Evolutionary conservation across 2,329 filamentous ascomycete genomes (phyloP), one percentile per base, ranked within the genome.

Genomic region (Cercospora janseana): DNA sequence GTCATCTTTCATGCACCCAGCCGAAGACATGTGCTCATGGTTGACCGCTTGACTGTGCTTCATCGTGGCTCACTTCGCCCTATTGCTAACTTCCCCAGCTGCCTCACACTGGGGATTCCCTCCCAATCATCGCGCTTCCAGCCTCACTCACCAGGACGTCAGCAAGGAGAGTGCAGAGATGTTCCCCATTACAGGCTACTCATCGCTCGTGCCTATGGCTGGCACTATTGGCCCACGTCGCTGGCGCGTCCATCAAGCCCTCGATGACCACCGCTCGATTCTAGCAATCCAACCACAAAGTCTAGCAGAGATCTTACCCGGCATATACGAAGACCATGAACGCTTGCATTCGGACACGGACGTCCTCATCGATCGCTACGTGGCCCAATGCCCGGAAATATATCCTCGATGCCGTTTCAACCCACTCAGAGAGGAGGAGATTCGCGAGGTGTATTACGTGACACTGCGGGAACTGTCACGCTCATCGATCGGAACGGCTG

Each of bases 401-500:
- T 53, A 49, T 31, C 51, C 51, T 20, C 18, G 45, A 40, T 49
- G 45, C 26, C 41, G 40, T 21, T 53, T 49, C 45, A 53, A 53
- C 27, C 51, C 51, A n/a, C 31, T 53, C 3, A 16, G 51, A 34
- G 51, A 53, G 29, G 51, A 53, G 20, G 51, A 53, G 18, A 24
- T 53, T 3, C 51, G 51, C 16, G 51, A 53, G 26, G 51, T 53
- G 20, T 53, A 53, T 32, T 53, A 53, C n/a, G 20, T 49, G 9
- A 43, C 42, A 9, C 40, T 53, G 3, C 51, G 46, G 23, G 45
- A 53, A 20, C 32, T 49, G 10, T 53, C 51, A 15, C 35, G 45
- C 35, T 49, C 51, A 4, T 52, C 50, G 3, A 27, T 37, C 3
- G 38, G 45, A 6, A 32, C 28, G 13, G 26, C 28, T 6, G 24